phyloP scores from a whole-genome alignment of 352 stramenopile species.

The Phytophthora brassicae region DNA sequence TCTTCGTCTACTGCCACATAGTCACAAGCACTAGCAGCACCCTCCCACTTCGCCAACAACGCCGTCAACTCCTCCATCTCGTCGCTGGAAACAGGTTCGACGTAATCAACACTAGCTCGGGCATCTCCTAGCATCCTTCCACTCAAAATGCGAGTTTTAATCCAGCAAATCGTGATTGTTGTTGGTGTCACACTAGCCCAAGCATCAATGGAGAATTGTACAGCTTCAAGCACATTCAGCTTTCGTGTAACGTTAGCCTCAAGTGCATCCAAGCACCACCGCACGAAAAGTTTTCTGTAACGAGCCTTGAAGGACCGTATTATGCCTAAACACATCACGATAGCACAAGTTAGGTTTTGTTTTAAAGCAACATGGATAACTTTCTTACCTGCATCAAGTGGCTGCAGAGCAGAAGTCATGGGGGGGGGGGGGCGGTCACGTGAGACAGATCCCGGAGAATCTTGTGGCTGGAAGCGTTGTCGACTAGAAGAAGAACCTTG shows the following conservation, averaged over 20 bases:
- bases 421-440: conserved; percentile 3
- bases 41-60: too few relatives aligned
- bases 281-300: neutral
- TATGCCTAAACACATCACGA: neutral
- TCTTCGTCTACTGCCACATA: neutral
- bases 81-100: neutral
- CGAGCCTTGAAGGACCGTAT: neutral
- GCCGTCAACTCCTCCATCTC: neutral
- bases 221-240: neutral
- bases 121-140: neutral
- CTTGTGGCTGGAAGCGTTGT: conserved; percentile 16
- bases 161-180: neutral
- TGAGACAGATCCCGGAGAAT: conserved; percentile 1
- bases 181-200: neutral
- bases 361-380: neutral
- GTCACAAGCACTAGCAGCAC: neutral
- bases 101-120: neutral
- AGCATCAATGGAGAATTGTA: neutral
- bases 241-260: neutral
- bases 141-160: neutral
- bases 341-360: neutral
- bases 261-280: neutral
- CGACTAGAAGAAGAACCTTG: conserved; percentile 13
- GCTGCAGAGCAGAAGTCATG: conserved; percentile 3
- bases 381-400: conserved; percentile 5